phyloP scores from a whole-genome alignment of 2,329 filamentous ascomycete genomes.

The Ophiocordyceps sinensis region DNA sequence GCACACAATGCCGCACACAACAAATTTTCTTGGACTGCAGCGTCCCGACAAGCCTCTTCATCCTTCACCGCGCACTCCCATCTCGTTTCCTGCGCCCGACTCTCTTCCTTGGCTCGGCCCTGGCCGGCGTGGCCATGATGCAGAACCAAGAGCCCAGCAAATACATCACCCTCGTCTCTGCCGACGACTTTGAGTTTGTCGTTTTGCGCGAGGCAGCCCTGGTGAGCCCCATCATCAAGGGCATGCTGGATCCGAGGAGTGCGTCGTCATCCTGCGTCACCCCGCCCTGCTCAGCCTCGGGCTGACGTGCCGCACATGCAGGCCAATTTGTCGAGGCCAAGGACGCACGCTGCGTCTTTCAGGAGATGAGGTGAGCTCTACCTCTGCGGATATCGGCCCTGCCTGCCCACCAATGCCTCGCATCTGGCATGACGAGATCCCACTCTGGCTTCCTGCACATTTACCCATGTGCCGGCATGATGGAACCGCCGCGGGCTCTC shows the following conservation, averaged over 20 bases:
- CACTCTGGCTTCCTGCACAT: not conserved
- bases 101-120: not conserved
- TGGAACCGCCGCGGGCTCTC: constrained; percentile 23
- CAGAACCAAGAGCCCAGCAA: constrained; percentile 29
- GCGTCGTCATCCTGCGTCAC: constrained; percentile 8
- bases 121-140: constrained; percentile 8
- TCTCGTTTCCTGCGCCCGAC: not conserved
- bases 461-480: constrained; percentile 18
- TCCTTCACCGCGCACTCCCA: not conserved
- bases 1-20: no score
- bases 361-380: constrained; percentile 57
- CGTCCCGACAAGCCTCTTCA: not conserved
- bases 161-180: constrained; percentile 65
- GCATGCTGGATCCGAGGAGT: constrained; percentile 61
- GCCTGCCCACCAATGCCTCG: not conserved
- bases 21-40: no score
- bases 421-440: constrained; percentile 18
- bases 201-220: constrained; percentile 56
- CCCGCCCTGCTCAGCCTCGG: not conserved
- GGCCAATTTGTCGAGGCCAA: constrained; percentile 51
- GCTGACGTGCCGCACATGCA: constrained; percentile 15
- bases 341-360: constrained; percentile 50
- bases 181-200: constrained; percentile 64
- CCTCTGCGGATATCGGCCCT: not conserved
- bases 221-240: constrained; percentile 57